These are phyloP conservation scores for Aristolochia fimbriata DNA, from an alignment of 164 flowering plant species.

Conservation along the genomic window DNA sequence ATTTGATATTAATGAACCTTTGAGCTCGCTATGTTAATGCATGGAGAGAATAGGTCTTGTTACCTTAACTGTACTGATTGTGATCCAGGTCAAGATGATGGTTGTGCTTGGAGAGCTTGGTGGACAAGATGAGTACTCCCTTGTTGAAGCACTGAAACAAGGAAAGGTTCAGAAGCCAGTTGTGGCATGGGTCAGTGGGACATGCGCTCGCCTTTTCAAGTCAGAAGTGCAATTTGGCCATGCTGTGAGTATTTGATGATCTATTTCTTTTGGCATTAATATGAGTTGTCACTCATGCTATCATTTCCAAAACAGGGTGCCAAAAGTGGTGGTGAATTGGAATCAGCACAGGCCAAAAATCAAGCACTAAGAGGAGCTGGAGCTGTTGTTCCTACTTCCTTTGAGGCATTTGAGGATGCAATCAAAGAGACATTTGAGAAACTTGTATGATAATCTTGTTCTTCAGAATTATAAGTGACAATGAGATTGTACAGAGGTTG, in stretches of 20 bases:
- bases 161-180: slow-evolving; percentile 93
- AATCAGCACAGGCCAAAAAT: slow-evolving; percentile 98
- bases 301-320: slow-evolving; percentile 55
- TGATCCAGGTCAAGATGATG: slow-evolving; percentile 81
- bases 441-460: slow-evolving; percentile 32
- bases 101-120: slow-evolving; percentile 99
- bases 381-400: slow-evolving; percentile 94
- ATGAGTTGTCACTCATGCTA: neutral
- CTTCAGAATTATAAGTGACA: neutral
- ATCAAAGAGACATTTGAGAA: slow-evolving; percentile 90
- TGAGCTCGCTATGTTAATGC: too few relatives aligned
- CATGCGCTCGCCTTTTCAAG: slow-evolving; percentile 94
- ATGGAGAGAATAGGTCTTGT: neutral
- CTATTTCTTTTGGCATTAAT: neutral
- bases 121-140: slow-evolving; percentile 94
- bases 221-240: slow-evolving; percentile 99
- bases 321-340: slow-evolving; percentile 98
- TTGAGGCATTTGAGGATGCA: slow-evolving; percentile 76
- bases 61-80: neutral
- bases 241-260: slow-evolving; percentile 54
- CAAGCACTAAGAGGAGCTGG: slow-evolving; percentile 91
- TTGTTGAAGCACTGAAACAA: slow-evolving; percentile 92
- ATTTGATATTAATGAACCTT: too few relatives aligned
- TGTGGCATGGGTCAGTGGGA: slow-evolving; percentile 99
- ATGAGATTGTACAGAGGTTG: neutral